Evolutionary conservation across 768 basidiomycete species (phyloP).

Genomic region (Auriscalpium microsporum): DNA sequence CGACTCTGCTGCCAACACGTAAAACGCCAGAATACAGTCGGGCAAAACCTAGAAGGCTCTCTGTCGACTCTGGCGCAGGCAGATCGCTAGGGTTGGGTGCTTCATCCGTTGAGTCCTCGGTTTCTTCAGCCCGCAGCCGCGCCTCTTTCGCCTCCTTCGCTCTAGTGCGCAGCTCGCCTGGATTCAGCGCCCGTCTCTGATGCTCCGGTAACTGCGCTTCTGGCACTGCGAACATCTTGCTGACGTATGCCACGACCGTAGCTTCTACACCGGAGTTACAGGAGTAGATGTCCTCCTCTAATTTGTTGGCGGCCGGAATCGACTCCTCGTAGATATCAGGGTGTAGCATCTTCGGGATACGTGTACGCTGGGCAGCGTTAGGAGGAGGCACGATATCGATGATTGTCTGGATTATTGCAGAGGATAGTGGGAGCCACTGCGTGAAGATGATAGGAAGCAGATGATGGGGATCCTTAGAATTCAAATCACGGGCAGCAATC

Average conservation of each 20-base stretch:
- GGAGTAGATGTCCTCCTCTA: constrained; percentile 77
- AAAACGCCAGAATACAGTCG: constrained; percentile 89
- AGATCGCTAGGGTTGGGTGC: not conserved
- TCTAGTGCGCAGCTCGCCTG: constrained; percentile 72
- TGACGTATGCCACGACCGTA: constrained; percentile 77
- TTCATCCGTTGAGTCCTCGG: constrained; percentile 5
- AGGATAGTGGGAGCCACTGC: constrained; percentile 94
- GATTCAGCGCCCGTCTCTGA: constrained; percentile 66
- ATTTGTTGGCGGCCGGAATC: constrained; percentile 58
- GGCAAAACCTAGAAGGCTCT: constrained; percentile 79
- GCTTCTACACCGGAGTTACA: constrained; percentile 54
- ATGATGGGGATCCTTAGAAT: constrained; percentile 81
- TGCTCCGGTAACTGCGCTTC: constrained; percentile 76
- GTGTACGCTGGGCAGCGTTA: constrained; percentile 63
- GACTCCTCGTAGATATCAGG: constrained; percentile 60
- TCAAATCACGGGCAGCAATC: constrained; percentile 81
- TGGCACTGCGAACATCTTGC: constrained; percentile 97
- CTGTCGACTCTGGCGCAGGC: no score
- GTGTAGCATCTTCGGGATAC: constrained; percentile 89
- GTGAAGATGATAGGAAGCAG: constrained; percentile 82
- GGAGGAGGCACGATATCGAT: constrained; percentile 95
- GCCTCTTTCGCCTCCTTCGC: constrained; percentile 48
- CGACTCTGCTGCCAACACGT: constrained; percentile 50
- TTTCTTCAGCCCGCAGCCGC: constrained; percentile 17
- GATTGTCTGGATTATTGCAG: constrained; percentile 82